phyloP scores from a whole-genome alignment of 2,329 filamentous ascomycete genomes.

The Westerdykella aurantiaca region DNA sequence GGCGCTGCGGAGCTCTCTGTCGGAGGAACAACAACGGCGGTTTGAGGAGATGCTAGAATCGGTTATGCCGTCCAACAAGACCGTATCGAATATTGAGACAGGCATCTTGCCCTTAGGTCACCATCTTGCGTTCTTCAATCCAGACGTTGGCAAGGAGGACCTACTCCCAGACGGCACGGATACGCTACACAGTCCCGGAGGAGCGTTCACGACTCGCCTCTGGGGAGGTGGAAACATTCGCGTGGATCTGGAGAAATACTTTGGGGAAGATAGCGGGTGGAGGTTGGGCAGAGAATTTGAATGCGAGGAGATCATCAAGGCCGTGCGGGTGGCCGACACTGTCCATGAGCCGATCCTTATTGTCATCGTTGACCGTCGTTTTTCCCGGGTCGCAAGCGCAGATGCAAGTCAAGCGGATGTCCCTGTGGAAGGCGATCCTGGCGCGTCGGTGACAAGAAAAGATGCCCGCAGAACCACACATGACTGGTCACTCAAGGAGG shows the following conservation, averaged over 20 bases:
- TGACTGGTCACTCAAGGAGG: constrained; percentile 46
- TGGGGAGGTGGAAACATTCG: constrained; percentile 78
- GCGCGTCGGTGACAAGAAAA: background rate
- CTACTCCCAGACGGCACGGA: constrained; percentile 84
- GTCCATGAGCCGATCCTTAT: constrained; percentile 50
- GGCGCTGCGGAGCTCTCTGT: constrained; percentile 52
- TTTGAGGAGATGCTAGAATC: constrained; percentile 46
- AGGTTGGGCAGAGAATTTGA: constrained; percentile 18
- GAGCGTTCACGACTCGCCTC: constrained; percentile 67
- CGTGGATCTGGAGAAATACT: constrained; percentile 39
- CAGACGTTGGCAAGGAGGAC: constrained; percentile 54
- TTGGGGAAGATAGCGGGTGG: constrained; percentile 7
- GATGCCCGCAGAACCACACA: no score
- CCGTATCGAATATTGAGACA: background rate
- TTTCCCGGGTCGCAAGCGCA: constrained; percentile 25
- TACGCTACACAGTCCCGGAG: constrained; percentile 66
- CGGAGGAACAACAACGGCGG: constrained; percentile 59
- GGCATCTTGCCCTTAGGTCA: constrained; percentile 58
- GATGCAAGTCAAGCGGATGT: constrained; percentile 1
- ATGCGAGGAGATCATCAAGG: constrained; percentile 43
- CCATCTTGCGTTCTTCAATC: constrained; percentile 84
- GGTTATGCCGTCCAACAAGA: constrained; percentile 15
- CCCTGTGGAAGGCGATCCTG: constrained; percentile 8
- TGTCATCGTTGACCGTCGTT: constrained; percentile 53
- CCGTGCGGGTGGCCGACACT: constrained; percentile 47